phyloP scores from a whole-genome alignment of 2,329 filamentous ascomycete species.

The Fusarium algeriense region DNA sequence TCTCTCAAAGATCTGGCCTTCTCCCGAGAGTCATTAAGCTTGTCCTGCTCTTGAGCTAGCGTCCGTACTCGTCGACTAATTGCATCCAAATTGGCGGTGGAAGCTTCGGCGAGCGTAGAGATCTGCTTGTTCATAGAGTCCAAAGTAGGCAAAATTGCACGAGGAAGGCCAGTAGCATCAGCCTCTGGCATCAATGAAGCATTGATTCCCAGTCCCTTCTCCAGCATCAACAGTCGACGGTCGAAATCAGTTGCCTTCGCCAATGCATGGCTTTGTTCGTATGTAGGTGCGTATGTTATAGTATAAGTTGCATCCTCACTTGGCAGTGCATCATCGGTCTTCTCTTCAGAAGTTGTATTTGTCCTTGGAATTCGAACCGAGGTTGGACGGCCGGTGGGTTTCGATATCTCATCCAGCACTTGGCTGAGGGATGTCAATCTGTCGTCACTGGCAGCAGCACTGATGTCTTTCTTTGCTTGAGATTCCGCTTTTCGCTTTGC shows the following conservation, averaged over 20 bases:
- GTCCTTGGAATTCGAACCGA: slow-evolving; percentile 25
- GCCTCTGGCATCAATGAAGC: slow-evolving; percentile 74
- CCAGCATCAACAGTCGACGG: slow-evolving; percentile 79
- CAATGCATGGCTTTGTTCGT: slow-evolving; percentile 77
- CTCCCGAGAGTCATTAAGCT: slow-evolving; percentile 73
- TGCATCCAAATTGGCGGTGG: slow-evolving; percentile 77
- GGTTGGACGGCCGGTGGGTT: slow-evolving; percentile 40
- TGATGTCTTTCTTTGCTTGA: slow-evolving; percentile 60
- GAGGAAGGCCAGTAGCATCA: slow-evolving; percentile 66
- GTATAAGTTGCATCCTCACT: slow-evolving; percentile 67
- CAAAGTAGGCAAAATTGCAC: slow-evolving; percentile 84
- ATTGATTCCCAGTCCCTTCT: slow-evolving; percentile 83
- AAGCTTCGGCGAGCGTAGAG: slow-evolving; percentile 78
- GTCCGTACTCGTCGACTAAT: slow-evolving; percentile 77
- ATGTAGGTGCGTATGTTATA: slow-evolving; percentile 72
- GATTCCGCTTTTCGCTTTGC: slow-evolving; percentile 65
- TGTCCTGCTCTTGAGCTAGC: slow-evolving; percentile 79
- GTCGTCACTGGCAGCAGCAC: slow-evolving; percentile 54
- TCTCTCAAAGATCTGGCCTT: slow-evolving; percentile 73
- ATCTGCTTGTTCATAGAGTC: slow-evolving; percentile 86
- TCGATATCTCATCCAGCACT: slow-evolving; percentile 75
- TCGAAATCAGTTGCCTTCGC: slow-evolving; percentile 91
- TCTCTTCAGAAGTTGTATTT: slow-evolving; percentile 23
- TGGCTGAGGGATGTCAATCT: slow-evolving; percentile 75
- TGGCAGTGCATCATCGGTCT: slow-evolving; percentile 37